These are phyloP conservation scores for Truncatella angustata DNA, from an alignment of 2,329 filamentous ascomycete species.

Conservation along the genomic window DNA sequence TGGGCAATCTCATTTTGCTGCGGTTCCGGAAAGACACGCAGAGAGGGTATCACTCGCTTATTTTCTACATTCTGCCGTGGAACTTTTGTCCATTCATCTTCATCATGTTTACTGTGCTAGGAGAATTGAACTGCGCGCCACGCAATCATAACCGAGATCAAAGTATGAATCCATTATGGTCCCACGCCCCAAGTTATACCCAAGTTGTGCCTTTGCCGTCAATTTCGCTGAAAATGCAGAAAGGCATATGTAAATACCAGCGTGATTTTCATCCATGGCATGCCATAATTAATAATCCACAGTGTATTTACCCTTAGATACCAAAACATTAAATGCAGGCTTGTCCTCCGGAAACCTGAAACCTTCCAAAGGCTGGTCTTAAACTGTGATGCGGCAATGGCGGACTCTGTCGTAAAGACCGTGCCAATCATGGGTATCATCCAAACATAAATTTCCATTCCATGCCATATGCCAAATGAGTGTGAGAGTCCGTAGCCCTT, in stretches of 20 bases:
- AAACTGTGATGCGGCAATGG: not conserved
- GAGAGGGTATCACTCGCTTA: too few relatives aligned
- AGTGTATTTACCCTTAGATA: not conserved
- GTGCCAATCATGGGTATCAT: conserved; percentile 13
- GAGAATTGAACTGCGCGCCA: too few relatives aligned
- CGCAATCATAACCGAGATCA: too few relatives aligned
- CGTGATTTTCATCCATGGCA: not conserved
- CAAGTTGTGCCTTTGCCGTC: too few relatives aligned
- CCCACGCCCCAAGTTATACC: not conserved
- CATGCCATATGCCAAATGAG: conserved; percentile 5
- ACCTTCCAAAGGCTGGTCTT: not conserved
- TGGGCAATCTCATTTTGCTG: too few relatives aligned
- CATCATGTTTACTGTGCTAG: too few relatives aligned
- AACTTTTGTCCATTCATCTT: too few relatives aligned
- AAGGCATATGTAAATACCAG: not conserved
- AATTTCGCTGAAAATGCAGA: too few relatives aligned
- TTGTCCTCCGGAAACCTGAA: not conserved
- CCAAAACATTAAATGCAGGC: not conserved
- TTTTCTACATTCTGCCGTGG: too few relatives aligned
- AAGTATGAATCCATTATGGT: not conserved
- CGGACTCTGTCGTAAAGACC: conserved; percentile 13
- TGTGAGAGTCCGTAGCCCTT: conserved; percentile 9
- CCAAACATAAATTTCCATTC: not conserved
- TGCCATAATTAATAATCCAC: not conserved
- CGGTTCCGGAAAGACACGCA: too few relatives aligned